Conservation (phyloP, 179 eudicot genomes). For the Silene vulgaris region DNA sequence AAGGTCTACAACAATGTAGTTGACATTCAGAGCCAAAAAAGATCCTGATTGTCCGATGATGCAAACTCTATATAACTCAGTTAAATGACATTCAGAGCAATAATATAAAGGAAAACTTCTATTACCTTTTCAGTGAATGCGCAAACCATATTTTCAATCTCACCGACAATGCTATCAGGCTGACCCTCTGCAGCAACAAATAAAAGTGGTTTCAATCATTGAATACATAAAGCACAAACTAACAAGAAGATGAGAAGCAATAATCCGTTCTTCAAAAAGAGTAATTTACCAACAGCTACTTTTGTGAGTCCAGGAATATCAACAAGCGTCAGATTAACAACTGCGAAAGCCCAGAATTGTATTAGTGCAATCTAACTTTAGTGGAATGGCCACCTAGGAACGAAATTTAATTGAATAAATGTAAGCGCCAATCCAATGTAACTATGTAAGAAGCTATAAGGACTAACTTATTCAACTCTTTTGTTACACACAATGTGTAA, state of each 20-base stretch:
- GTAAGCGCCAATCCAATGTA: not conserved
- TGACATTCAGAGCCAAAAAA: not conserved
- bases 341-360: slow-evolving; percentile 40
- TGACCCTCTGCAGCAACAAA: slow-evolving; percentile 67
- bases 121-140: slow-evolving; percentile 87
- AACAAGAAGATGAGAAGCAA: not conserved
- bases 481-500: not conserved
- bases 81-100: not conserved
- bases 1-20: not conserved
- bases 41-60: not conserved
- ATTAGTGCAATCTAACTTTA: not conserved
- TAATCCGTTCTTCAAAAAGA: not conserved
- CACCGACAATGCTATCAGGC: slow-evolving; percentile 70
- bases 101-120: not conserved
- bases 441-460: not conserved
- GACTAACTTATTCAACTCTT: not conserved
- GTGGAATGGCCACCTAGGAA: not conserved
- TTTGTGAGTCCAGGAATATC: slow-evolving; percentile 99
- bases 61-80: not conserved
- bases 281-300: slow-evolving; percentile 86
- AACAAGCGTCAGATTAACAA: slow-evolving; percentile 88
- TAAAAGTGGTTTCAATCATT: not conserved
- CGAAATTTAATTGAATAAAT: not conserved
- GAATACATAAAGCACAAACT: not conserved
- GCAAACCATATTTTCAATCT: slow-evolving; percentile 93